Percentiles rank a stretch among this genome's conserved stretches.
Conservation (phyloP, 2,329 filamentous ascomycete species). For the Aspergillus aculeatinus region DNA sequence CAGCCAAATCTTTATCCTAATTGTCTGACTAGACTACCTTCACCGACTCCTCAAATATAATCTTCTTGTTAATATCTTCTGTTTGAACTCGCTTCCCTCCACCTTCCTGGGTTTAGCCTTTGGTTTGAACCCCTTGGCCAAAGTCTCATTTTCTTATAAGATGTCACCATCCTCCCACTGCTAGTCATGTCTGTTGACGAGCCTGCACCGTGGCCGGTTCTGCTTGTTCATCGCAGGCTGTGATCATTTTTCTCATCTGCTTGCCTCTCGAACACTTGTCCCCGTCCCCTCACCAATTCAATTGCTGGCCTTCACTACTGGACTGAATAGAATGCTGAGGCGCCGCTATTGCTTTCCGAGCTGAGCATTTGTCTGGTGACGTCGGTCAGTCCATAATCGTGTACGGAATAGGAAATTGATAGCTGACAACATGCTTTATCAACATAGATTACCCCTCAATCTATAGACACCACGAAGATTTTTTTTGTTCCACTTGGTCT, state of each 20-base stretch:
- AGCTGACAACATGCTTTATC: background rate
- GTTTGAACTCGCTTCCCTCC: background rate
- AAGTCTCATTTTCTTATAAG: background rate
- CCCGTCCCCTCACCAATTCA: background rate
- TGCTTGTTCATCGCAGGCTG: slow-evolving; percentile 7
- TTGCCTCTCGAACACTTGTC: background rate
- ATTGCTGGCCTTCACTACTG: background rate
- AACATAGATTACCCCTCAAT: background rate
- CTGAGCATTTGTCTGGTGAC: background rate
- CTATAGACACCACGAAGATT: background rate
- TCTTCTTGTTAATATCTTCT: background rate
- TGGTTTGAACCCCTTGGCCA: background rate
- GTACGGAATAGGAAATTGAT: background rate
- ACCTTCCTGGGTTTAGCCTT: background rate
- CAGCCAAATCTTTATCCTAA: background rate
- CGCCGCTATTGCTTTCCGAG: background rate
- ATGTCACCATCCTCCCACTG: background rate
- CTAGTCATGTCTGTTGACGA: slow-evolving; percentile 2
- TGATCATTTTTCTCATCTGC: background rate
- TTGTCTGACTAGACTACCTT: background rate
- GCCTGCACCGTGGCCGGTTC: slow-evolving; percentile 4
- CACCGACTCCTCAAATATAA: background rate
- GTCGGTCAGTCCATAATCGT: background rate
- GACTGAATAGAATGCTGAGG: background rate
- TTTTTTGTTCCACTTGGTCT: background rate